Conservation (phyloP, 2,329 filamentous ascomycete species). For the Epichloe brachyelytri region DNA sequence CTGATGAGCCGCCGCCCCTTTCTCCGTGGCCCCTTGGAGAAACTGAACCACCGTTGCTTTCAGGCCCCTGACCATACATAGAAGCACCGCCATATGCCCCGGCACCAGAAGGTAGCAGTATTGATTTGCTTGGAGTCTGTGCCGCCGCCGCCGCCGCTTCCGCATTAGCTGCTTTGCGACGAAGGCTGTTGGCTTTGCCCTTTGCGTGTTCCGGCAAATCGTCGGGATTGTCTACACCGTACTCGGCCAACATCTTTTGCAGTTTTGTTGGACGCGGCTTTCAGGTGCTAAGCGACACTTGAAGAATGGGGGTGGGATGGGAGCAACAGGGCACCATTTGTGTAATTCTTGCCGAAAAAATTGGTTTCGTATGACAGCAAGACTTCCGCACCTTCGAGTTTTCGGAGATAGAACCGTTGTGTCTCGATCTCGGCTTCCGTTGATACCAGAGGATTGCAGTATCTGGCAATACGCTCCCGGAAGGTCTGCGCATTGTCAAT, state of each 20-base stretch:
- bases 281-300: constrained; percentile 79
- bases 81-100: constrained; percentile 14
- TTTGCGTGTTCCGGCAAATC: constrained; percentile 75
- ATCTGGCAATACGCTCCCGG: constrained; percentile 65
- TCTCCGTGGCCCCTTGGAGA: constrained; percentile 1
- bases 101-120: constrained; percentile 10
- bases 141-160: constrained; percentile 32
- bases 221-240: constrained; percentile 81
- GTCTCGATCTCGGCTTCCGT: constrained; percentile 79
- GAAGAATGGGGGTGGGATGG: constrained; percentile 74
- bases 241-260: constrained; percentile 82
- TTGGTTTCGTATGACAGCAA: constrained; percentile 90
- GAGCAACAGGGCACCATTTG: constrained; percentile 85
- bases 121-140: constrained; percentile 9
- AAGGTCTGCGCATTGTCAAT: constrained; percentile 77
- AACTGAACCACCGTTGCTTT: constrained; percentile 7
- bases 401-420: constrained; percentile 88
- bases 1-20: background rate
- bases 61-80: constrained; percentile 12
- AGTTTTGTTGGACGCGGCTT: constrained; percentile 95
- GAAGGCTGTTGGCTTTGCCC: constrained; percentile 61
- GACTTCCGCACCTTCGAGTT: constrained; percentile 94
- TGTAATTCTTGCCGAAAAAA: constrained; percentile 94
- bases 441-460: constrained; percentile 68
- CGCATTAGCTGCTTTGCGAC: constrained; percentile 55